Conservation (phyloP, 306 rosid species). For the Begonia fuchsioides region DNA sequence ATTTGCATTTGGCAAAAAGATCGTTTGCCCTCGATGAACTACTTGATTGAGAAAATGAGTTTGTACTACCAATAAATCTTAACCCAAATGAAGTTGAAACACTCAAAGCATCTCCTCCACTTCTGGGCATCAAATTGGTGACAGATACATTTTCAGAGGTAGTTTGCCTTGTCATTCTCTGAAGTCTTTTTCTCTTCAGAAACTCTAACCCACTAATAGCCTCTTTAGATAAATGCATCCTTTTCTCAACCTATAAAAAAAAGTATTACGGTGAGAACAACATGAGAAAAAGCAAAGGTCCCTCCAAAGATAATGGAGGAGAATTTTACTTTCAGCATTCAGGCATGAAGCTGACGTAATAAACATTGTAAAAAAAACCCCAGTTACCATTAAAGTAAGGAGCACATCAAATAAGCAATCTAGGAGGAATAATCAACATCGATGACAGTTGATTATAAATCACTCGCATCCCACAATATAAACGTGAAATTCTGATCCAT, state of each 20-base stretch:
- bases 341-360: no score
- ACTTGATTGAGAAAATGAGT: constrained; percentile 12
- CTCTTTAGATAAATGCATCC: constrained; percentile 56
- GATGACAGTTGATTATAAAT: no score
- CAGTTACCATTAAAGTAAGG: no score
- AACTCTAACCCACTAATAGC: constrained; percentile 60
- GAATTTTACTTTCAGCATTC: no score
- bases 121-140: constrained; percentile 53
- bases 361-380: no score
- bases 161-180: constrained; percentile 36
- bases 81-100: constrained; percentile 54
- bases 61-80: constrained; percentile 42
- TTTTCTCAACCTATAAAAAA: constrained; percentile 67
- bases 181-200: constrained; percentile 67
- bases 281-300: neutral
- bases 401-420: no score
- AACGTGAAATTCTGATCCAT: no score
- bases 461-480: no score
- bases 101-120: constrained; percentile 90
- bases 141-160: constrained; percentile 23
- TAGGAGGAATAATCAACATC: no score
- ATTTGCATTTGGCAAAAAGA: constrained; percentile 52
- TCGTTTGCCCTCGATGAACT: constrained; percentile 15
- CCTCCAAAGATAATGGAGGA: no score
- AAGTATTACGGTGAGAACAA: neutral